Conservation (phyloP, 2,329 filamentous ascomycete genomes). For the Talaromyces funiculosus region DNA sequence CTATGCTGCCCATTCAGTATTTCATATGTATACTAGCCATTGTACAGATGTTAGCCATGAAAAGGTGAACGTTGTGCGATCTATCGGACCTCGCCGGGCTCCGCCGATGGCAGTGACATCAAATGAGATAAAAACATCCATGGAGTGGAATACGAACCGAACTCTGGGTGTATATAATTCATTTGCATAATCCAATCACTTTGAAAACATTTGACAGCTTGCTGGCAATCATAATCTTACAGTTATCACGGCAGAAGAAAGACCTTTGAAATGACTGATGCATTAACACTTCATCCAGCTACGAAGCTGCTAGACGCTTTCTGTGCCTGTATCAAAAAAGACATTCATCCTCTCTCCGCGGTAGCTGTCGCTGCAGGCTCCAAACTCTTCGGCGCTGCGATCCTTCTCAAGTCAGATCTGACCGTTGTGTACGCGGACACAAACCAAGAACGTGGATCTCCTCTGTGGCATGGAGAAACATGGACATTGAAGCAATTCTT, state of each 20-base stretch:
- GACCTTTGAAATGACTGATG: constrained; percentile 2
- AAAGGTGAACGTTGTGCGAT: neutral
- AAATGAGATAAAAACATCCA: neutral
- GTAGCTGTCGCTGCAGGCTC: constrained; percentile 8
- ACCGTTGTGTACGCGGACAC: constrained; percentile 10
- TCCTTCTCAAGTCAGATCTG: constrained; percentile 7
- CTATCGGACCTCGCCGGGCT: neutral
- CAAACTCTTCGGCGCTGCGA: constrained; percentile 10
- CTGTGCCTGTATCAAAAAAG: constrained; percentile 3
- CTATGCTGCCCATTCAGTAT: neutral
- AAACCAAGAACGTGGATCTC: constrained; percentile 10
- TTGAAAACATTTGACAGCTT: neutral
- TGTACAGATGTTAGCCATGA: neutral
- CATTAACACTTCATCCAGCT: constrained; percentile 1
- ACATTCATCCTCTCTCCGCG: constrained; percentile 10
- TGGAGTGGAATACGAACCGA: neutral
- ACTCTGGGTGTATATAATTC: neutral
- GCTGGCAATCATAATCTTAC: neutral
- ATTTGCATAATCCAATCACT: no score
- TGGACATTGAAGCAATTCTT: constrained; percentile 13
- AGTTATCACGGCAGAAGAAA: neutral
- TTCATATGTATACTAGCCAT: neutral
- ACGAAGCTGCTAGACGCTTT: constrained; percentile 9
- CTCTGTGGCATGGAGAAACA: constrained; percentile 10
- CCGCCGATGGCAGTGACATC: neutral